Base-by-base conservation (phyloP, 2,329 filamentous ascomycete species). In the Diaporthe sp. region DNA sequence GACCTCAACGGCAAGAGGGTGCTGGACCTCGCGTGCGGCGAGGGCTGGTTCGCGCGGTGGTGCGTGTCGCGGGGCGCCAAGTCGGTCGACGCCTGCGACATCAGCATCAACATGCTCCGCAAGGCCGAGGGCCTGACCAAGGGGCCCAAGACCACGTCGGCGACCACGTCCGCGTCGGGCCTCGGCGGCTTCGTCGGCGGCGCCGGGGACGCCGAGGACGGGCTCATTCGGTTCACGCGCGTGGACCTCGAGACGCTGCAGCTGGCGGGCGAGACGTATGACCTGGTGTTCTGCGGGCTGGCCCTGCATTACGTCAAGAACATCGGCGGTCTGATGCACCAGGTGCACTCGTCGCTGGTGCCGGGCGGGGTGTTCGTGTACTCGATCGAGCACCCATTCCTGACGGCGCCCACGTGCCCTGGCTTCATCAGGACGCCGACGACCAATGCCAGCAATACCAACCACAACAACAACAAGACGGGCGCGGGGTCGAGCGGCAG, bases 381-480 rank as follows among this genome's bases (percentile, higher is more conserved):
- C 78, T 86, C 86, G 0, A 83, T 88, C 55, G 87, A 88, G 78
- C 87, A 89, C 75, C 87, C 87, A 0, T 83, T 88, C 67, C 84
- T 82, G 76, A 87, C 86, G n/a, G 84, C 86, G 8, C 86, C 86
- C 57, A 81, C 79, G 9, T 81, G 80, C 34, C 81, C 81, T 12
- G 77, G 77, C 12, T 82, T 84, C 28, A 77, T 82, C 62, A 71
- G 53, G 58, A 72, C 71, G 34, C 60, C 53, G 46, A 44, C 44
- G 15, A 4, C 44, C 44, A 57, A 39, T 34, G 7, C 7, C 7
- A 34, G 6, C 34, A 34, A 34, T 34, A 34, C 34, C 51, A 60
- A 31, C 39, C n/a, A 55, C 28, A 49, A 25, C 57, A 60, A 13
- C 19, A 53, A 22, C 46, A 53, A 2, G 10, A 4, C 55, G 7